These are phyloP conservation scores for Prillingera fragicola DNA, from an alignment of 1,284 basidiomycete species.

Conservation along the genomic window DNA sequence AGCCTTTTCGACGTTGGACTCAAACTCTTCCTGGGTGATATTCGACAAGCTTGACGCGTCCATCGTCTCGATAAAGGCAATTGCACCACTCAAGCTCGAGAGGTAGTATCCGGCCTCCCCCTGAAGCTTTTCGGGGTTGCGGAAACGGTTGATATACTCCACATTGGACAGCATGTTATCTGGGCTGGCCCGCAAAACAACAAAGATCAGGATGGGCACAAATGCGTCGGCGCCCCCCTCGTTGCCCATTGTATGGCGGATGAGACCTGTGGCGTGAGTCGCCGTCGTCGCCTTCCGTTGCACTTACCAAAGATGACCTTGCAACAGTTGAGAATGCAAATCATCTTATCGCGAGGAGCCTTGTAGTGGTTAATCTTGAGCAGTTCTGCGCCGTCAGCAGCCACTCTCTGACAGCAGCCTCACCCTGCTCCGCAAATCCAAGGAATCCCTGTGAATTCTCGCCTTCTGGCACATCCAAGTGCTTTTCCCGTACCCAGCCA, in stretches of 20 bases:
- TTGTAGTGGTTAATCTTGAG: constrained; percentile 98
- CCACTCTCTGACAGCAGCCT: constrained; percentile 4
- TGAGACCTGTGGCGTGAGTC: constrained; percentile 58
- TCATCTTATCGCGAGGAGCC: constrained; percentile 94
- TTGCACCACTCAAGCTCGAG: constrained; percentile 85
- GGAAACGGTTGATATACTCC: constrained; percentile 95
- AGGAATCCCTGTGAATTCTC: constrained; percentile 67
- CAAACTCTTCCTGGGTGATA: constrained; percentile 89
- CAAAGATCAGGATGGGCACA: constrained; percentile 88
- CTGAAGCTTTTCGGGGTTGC: constrained; percentile 79
- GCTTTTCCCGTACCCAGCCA: constrained; percentile 79
- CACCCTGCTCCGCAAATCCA: constrained; percentile 87
- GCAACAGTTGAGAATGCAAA: constrained; percentile 95
- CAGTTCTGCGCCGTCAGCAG: constrained; percentile 57
- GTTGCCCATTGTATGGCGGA: constrained; percentile 66
- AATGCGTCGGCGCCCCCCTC: constrained; percentile 77
- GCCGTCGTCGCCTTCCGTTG: too few species aligned
- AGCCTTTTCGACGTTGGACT: constrained; percentile 68
- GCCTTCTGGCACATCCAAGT: constrained; percentile 67
- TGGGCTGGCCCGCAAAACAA: constrained; percentile 89
- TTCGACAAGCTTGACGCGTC: constrained; percentile 87
- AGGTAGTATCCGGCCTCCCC: constrained; percentile 97
- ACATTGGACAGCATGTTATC: constrained; percentile 90
- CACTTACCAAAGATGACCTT: constrained; percentile 94
- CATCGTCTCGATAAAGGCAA: constrained; percentile 95